phyloP scores from a whole-genome alignment of 306 rosid genomes.

The Erythrophleum fordii region DNA sequence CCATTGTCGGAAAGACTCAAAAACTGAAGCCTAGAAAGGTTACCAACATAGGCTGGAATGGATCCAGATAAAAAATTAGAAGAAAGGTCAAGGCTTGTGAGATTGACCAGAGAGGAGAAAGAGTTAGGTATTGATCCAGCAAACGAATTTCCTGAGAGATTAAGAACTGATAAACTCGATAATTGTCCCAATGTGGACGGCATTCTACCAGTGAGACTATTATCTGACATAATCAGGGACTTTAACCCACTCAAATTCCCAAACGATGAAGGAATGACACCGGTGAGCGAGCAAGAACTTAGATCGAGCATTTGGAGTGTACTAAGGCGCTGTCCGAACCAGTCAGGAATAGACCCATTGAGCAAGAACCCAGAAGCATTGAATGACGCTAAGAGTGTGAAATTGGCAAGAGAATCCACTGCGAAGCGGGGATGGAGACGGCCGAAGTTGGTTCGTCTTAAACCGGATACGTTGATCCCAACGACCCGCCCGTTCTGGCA shows the following conservation, averaged over 20 bases:
- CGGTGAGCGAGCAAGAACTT: slow-evolving; percentile 65
- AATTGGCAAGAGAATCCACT: slow-evolving; percentile 65
- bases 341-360: slow-evolving; percentile 82
- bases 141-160: slow-evolving; percentile 72
- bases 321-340: slow-evolving; percentile 69
- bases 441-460: slow-evolving; percentile 58
- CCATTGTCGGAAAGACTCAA: slow-evolving; percentile 70
- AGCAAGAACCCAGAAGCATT: slow-evolving; percentile 87
- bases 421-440: slow-evolving; percentile 52
- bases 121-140: slow-evolving; percentile 64
- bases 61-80: slow-evolving; percentile 72
- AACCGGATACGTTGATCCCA: slow-evolving; percentile 61
- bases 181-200: slow-evolving; percentile 64
- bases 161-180: slow-evolving; percentile 53
- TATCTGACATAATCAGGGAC: slow-evolving; percentile 59
- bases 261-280: slow-evolving; percentile 67
- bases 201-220: slow-evolving; percentile 66
- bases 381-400: slow-evolving; percentile 63
- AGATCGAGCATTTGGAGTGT: slow-evolving; percentile 70
- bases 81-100: slow-evolving; percentile 67
- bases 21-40: slow-evolving; percentile 47
- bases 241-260: slow-evolving; percentile 58
- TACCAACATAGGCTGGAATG: slow-evolving; percentile 60
- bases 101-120: slow-evolving; percentile 61
- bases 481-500: slow-evolving; percentile 66